These are phyloP conservation scores for Epichloe brachyelytri DNA, from an alignment of 2,329 filamentous ascomycete species.

Conservation along the genomic window DNA sequence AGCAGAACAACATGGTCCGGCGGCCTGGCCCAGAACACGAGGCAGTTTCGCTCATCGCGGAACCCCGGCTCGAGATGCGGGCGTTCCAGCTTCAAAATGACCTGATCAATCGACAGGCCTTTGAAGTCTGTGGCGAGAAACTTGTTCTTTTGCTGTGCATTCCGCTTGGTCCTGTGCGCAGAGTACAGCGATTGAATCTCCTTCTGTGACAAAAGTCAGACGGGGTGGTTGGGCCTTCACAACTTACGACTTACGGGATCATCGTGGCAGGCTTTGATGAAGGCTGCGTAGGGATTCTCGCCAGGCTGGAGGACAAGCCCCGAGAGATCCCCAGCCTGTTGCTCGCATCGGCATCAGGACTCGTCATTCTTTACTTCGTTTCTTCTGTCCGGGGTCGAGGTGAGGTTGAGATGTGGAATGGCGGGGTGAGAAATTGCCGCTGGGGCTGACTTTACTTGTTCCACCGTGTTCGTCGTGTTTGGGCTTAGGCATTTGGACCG, in stretches of 20 bases:
- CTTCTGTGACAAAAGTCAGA: constrained; percentile 26
- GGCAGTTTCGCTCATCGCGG: constrained; percentile 63
- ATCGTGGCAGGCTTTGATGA: constrained; percentile 55
- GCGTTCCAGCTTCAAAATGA: constrained; percentile 57
- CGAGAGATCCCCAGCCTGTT: constrained; percentile 42
- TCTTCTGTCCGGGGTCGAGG: neutral
- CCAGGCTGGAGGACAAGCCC: constrained; percentile 35
- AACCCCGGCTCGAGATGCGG: constrained; percentile 54
- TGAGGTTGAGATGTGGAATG: neutral
- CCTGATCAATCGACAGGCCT: constrained; percentile 63
- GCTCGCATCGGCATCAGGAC: constrained; percentile 21
- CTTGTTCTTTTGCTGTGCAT: constrained; percentile 60
- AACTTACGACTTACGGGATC: constrained; percentile 39
- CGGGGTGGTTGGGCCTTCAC: too few species aligned
- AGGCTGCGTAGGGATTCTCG: constrained; percentile 63
- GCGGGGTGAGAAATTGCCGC: neutral
- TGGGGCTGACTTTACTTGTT: too few species aligned
- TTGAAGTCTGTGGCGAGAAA: constrained; percentile 56
- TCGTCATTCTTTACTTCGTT: neutral
- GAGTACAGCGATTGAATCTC: constrained; percentile 62
- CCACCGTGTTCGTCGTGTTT: neutral
- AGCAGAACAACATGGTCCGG: constrained; percentile 57
- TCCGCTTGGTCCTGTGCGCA: constrained; percentile 61
- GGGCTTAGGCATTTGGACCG: neutral
- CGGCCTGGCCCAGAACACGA: constrained; percentile 82